These are phyloP conservation scores for Breynia disticha DNA, from an alignment of 441 rosid species.

Conservation along the genomic window DNA sequence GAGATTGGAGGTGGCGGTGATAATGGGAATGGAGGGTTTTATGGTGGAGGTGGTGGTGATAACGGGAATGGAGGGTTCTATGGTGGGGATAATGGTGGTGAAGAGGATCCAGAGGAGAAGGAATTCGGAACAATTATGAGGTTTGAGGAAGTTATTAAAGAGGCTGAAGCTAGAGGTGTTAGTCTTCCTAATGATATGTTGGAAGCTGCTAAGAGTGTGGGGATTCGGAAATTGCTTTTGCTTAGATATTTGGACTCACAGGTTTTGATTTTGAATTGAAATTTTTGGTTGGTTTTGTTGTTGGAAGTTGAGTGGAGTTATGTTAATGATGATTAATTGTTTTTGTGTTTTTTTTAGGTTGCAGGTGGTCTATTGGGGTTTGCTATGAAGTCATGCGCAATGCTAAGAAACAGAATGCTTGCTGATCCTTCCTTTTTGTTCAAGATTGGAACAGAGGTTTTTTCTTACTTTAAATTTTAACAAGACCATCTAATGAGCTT, in stretches of 20 bases:
- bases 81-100: constrained; percentile 34
- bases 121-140: constrained; percentile 83
- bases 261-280: constrained; percentile 25
- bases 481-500: too few relatives aligned
- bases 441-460: constrained; percentile 89
- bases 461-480: constrained; percentile 6
- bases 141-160: constrained; percentile 69
- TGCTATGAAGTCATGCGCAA: constrained; percentile 56
- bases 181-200: constrained; percentile 74
- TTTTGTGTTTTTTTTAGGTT: constrained; percentile 31
- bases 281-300: neutral
- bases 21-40: too few relatives aligned
- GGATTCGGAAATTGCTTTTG: constrained; percentile 65
- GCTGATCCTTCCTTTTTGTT: constrained; percentile 96
- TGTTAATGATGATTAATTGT: neutral
- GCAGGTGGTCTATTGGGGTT: constrained; percentile 64
- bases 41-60: constrained; percentile 18
- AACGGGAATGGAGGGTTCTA: constrained; percentile 35
- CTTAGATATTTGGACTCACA: constrained; percentile 78
- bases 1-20: constrained; percentile 8
- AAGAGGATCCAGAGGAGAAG: constrained; percentile 41
- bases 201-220: constrained; percentile 68
- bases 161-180: constrained; percentile 59
- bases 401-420: constrained; percentile 86
- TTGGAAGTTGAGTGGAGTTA: neutral